Base-by-base conservation (phyloP, 1,284 basidiomycete genomes). In the Uromyces viciae-fabae region DNA sequence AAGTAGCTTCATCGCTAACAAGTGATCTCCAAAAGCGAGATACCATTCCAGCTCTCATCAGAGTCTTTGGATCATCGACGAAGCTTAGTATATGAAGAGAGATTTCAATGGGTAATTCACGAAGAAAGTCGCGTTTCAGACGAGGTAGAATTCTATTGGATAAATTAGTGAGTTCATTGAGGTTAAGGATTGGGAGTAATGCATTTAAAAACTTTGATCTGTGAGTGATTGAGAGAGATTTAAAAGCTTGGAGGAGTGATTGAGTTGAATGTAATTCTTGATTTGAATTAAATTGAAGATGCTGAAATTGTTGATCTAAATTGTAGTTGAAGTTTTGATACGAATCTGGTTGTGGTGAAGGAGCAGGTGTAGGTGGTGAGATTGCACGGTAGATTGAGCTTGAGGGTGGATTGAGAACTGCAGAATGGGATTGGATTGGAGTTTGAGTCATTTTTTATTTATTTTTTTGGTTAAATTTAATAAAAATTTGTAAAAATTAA, bases 61-160 rank as follows among this genome's bases (percentile, higher is more conserved):
- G 90, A 0, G 93, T 92, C 68, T 88, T 88, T 0, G 93, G 92
- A 69, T 95, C 92, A 83, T 95, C 91, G 71, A 98, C 88, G 86
- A 92, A 96, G 83, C 88, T 87, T 74, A 98, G 88, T 76, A 96
- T 90, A 84, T 94, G 90, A 36, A 97, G 87, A 0, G 91, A 90
- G 43, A 99, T 88, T 86, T 99, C 96, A 22, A 91, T 87, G 0
- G 96, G 96, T 0, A 98, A 88, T 38, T 92, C 90, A 4, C 89
- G 87, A 33, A 98, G 88, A 85, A 96, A 95, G 85, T 98, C 95
- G 7, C 93, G 90, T 84, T 93, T 92, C 83, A 98, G 90, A 42
- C 92, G 89, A 0, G 94, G 93, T 0, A 91, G 88, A 85, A 98
- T 92, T 75, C 88, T 86, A 31, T 87, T 89, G 0, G 92, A 92